Evolutionary conservation across 202 grass and related monocot species (phyloP), one percentile per base, ranked within the genome.

Genomic region (Brachypodium distachyon): DNA sequence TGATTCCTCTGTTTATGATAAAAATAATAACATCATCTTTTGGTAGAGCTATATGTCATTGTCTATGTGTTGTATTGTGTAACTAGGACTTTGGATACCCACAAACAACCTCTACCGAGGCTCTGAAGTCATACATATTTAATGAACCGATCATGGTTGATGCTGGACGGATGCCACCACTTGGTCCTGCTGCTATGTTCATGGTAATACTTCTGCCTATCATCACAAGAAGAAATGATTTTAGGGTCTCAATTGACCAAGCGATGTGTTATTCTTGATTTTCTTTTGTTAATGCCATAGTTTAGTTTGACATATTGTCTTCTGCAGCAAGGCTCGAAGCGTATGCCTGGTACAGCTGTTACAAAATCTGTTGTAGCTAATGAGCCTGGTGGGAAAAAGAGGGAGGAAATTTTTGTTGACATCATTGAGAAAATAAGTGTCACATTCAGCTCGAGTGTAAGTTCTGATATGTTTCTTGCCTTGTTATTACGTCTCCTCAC

Each of bases 391-490:
- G 96, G 92, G 52, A 99, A 91, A 74, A 99, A 93, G 83, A 92
- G 96, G 59, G 96, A 99, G 77, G 96, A 95, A 74, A 98, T 98
- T 81, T 99, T 99, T 88, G 96, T 99, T 83, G 96, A 99, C 67
- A 95, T 99, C 67, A 99, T 99, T 73, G 96, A 99, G 68, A 95
- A 90, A 85, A 93, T 99, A 88, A 99, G 96, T 76, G 94, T 97
- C 79, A 97, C 94, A 66, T 97, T 97, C 79, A 97, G 94, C 84
- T 97, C 94, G 0, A 97, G 94, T 77, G 94, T 97, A 78, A 94
- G 94, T 84, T 51, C 44, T 38, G 25, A 47, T 52, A 70, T 31
- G 18, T 49, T 2, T 7, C 54, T 36, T 51, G 9, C 10, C 4
- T 14, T 61, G 16, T 17, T 31, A 22, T 16, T 54, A 11, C 19